These are phyloP conservation scores for Venturia nashicola DNA, from an alignment of 2,329 filamentous ascomycete species.

Conservation along the genomic window DNA sequence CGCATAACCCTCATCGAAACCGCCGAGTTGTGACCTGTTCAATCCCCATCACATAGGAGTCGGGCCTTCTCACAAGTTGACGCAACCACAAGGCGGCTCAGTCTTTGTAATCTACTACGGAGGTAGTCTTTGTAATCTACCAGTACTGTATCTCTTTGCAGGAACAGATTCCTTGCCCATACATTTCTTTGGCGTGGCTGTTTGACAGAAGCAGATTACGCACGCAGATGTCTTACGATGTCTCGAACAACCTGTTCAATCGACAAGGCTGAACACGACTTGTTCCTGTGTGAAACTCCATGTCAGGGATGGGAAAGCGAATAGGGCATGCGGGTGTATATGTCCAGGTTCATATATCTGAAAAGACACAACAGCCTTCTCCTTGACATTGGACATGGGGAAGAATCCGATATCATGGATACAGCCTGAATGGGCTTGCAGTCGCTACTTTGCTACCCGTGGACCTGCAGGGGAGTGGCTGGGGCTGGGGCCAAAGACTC, in stretches of 20 bases:
- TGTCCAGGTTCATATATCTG: background rate
- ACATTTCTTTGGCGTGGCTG: background rate
- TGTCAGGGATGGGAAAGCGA: background rate
- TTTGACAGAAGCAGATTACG: background rate
- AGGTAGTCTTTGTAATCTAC: background rate
- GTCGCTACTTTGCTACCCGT: too few species aligned
- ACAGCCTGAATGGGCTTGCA: background rate
- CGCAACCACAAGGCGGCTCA: background rate
- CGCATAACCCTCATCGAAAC: background rate
- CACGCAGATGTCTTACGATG: background rate
- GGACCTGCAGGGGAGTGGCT: too few species aligned
- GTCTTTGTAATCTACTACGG: background rate
- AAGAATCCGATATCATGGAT: background rate
- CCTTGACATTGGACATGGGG: background rate
- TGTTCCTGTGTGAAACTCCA: background rate
- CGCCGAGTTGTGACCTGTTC: background rate
- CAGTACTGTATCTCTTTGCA: too few species aligned
- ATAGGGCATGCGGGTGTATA: background rate
- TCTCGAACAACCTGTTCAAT: background rate
- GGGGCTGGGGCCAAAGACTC: background rate
- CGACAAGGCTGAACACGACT: background rate
- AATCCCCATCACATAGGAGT: background rate
- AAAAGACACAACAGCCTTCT: background rate
- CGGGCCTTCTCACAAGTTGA: background rate
- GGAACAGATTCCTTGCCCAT: background rate